Percentiles rank a stretch among this genome's conserved stretches.
Conservation (phyloP, 345 rosid genomes). For the Ailanthus altissimus region DNA sequence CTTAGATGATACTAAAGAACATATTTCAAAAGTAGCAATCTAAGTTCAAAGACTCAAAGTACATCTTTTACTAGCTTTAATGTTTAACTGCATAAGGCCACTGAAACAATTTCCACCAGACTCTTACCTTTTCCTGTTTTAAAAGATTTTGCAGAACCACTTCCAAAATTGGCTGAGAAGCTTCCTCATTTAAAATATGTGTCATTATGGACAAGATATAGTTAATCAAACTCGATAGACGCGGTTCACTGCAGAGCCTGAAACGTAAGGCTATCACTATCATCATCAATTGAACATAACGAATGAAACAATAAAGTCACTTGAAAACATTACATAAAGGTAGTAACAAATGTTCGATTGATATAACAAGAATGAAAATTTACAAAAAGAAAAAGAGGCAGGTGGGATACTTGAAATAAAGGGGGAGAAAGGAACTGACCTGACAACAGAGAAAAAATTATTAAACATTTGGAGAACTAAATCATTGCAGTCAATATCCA, state of each 20-base stretch:
- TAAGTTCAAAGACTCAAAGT: background rate
- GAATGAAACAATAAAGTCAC: slow-evolving; percentile 14
- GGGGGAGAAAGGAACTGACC: slow-evolving; percentile 44
- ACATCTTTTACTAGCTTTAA: slow-evolving; percentile 3
- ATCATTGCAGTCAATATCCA: slow-evolving; percentile 64
- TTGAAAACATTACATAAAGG: slow-evolving; percentile 6
- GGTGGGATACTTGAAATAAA: background rate
- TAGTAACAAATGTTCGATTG: background rate
- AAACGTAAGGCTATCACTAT: slow-evolving; percentile 10
- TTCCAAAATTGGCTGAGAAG: slow-evolving; percentile 49
- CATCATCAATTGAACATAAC: slow-evolving; percentile 1
- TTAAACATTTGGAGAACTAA: slow-evolving; percentile 75
- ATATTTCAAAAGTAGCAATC: background rate
- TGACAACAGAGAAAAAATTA: slow-evolving; percentile 66
- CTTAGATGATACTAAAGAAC: background rate
- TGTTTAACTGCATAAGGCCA: background rate
- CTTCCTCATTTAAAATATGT: slow-evolving; percentile 68
- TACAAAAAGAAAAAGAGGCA: background rate
- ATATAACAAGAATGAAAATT: background rate
- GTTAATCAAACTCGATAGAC: slow-evolving; percentile 52
- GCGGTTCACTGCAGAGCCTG: slow-evolving; percentile 56
- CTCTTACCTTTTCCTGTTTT: slow-evolving; percentile 61
- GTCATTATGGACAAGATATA: slow-evolving; percentile 66
- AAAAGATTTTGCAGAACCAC: slow-evolving; percentile 72
- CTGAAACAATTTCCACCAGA: slow-evolving; percentile 16